Conservation (phyloP, 1,284 basidiomycete species). For the Peniophora sp. region DNA sequence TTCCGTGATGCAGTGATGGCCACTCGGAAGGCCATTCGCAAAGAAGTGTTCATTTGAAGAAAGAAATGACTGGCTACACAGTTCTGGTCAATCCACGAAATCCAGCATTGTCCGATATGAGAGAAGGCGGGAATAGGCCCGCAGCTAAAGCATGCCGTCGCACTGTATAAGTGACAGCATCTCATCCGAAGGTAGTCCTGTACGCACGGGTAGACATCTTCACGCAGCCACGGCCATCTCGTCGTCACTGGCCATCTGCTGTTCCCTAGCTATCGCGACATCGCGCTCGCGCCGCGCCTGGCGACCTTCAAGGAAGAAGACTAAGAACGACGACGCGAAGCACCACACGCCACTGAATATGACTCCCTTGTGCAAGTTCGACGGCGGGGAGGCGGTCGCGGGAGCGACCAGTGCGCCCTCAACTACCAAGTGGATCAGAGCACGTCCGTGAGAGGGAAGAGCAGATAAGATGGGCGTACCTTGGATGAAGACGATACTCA, state of each 20-base stretch:
- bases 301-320: slow-evolving; percentile 46
- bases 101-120: too few relatives aligned
- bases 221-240: too few relatives aligned
- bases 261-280: slow-evolving; percentile 29
- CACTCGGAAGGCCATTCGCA: too few relatives aligned
- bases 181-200: too few relatives aligned
- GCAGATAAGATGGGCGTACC: slow-evolving; percentile 42
- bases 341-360: slow-evolving; percentile 54
- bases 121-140: too few relatives aligned
- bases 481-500: slow-evolving; percentile 57
- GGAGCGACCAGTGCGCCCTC: slow-evolving; percentile 59
- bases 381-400: slow-evolving; percentile 49
- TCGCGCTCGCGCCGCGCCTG: slow-evolving; percentile 56
- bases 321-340: slow-evolving; percentile 24
- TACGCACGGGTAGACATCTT: too few relatives aligned
- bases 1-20: too few relatives aligned
- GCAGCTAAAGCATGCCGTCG: too few relatives aligned
- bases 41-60: too few relatives aligned
- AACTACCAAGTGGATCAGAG: slow-evolving; percentile 24
- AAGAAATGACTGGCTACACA: too few relatives aligned
- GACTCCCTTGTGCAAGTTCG: slow-evolving; percentile 58
- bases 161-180: too few relatives aligned
- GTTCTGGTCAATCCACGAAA: too few relatives aligned
- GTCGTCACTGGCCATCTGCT: not conserved
- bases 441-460: slow-evolving; percentile 13